These are phyloP conservation scores for Claviceps pusilla DNA, from an alignment of 2,329 filamentous ascomycete genomes.

Conservation along the genomic window DNA sequence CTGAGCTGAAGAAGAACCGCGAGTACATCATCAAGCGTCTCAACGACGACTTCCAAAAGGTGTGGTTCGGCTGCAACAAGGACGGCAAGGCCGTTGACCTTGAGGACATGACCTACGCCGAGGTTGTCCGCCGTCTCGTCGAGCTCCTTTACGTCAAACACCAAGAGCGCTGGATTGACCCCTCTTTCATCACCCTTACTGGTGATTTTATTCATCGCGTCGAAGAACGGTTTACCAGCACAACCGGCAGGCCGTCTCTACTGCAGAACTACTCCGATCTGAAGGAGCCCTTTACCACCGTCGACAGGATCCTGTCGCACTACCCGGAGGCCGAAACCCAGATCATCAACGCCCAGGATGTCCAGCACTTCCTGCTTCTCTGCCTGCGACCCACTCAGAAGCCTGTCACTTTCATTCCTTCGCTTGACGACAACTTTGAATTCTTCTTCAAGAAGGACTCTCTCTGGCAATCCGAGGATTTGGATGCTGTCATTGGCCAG, in stretches of 20 bases:
- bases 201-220: slow-evolving; percentile 94
- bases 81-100: slow-evolving; percentile 69
- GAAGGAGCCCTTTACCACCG: slow-evolving; percentile 59
- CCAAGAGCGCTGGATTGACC: slow-evolving; percentile 81
- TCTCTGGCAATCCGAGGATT: slow-evolving; percentile 94
- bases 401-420: slow-evolving; percentile 87
- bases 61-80: slow-evolving; percentile 85
- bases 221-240: slow-evolving; percentile 84
- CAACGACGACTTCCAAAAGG: slow-evolving; percentile 92
- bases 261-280: slow-evolving; percentile 86
- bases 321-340: slow-evolving; percentile 82
- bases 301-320: slow-evolving; percentile 63
- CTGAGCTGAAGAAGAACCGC: slow-evolving; percentile 75
- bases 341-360: slow-evolving; percentile 95
- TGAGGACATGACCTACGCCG: slow-evolving; percentile 89
- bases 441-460: slow-evolving; percentile 99
- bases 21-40: slow-evolving; percentile 90
- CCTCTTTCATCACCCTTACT: slow-evolving; percentile 65
- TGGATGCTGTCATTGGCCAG: slow-evolving; percentile 88
- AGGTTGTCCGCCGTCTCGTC: slow-evolving; percentile 74
- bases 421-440: slow-evolving; percentile 94
- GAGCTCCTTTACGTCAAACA: slow-evolving; percentile 86
- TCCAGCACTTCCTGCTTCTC: slow-evolving; percentile 87
- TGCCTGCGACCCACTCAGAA: slow-evolving; percentile 89
- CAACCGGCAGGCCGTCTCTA: slow-evolving; percentile 56